Base-by-base conservation (phyloP, 768 basidiomycete species). In the Cantharellus anzutake region DNA sequence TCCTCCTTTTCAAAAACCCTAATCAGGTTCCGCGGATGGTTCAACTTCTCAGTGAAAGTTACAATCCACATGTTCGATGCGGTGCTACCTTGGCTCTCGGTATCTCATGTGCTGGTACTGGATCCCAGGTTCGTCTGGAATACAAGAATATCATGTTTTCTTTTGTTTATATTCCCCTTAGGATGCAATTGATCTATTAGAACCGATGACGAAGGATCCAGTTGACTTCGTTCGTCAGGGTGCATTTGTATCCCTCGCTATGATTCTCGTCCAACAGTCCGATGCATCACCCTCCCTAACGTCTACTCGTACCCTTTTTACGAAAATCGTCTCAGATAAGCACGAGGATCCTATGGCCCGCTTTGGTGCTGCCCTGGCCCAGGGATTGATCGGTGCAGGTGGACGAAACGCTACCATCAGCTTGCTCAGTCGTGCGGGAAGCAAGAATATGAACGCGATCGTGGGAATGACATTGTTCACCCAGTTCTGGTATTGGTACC, bases 401-500 rank as follows among this genome's bases (percentile, higher is more conserved):
- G 96, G 96, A 34, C 77, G 94, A 52, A 99, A 99, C 67, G 90
- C 86, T 58, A 96, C 93, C 5, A 91, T 99, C 68, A 90, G 82
- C 67, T 73, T 98, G 60, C 86, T 92, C 69, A 96, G 90, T 68
- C 81, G 88, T 61, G 90, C 90, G 2, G 96, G 96, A 4, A 92
- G 85, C 64, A 79, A 80, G 64, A 94, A 97, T 69, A 93, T 92
- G 64, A 87, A 79, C 53, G 91, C 94, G 2, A 88, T 98, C 63
- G 90, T 98, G 41, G 96, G 96, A n/a, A 92, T 98, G 86, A 82
- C 86, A 16, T 72, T 99, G 68, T 99, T 99, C 75, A 88, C 87
- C 67, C 96, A 99, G 70, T 98, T 99, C 73, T 99, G 96, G 96
- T 98, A 98, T 70, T 99, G 96, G 96, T 99, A 93, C 72, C 96